Evolutionary conservation across 2,329 filamentous ascomycete species (phyloP).

Genomic region (Aureobasidium pullulans): DNA sequence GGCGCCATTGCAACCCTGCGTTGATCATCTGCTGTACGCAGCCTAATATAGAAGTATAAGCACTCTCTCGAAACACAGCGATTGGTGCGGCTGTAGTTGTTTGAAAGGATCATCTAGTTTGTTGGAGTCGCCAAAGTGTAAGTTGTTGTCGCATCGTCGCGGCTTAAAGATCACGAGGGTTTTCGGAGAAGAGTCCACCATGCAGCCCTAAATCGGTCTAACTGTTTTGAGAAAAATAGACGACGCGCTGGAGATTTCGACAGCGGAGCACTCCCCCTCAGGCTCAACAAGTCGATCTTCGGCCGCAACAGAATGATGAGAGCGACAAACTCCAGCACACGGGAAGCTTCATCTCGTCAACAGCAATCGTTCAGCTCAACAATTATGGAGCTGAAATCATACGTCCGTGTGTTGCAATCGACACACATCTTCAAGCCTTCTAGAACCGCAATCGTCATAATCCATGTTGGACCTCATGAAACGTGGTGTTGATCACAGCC

Average conservation of each 20-base stretch:
- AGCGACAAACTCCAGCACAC: no score
- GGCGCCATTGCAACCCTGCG: not conserved
- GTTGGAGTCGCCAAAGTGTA: not conserved
- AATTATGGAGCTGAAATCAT: no score
- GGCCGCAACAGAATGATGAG: no score
- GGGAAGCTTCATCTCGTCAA: not conserved
- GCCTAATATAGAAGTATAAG: not conserved
- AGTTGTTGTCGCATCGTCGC: not conserved
- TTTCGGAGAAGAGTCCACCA: not conserved
- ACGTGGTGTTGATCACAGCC: not conserved
- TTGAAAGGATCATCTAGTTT: not conserved
- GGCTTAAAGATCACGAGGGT: not conserved
- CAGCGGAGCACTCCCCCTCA: not conserved
- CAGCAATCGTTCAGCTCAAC: not conserved
- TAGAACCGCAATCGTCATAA: not conserved
- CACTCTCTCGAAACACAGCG: not conserved
- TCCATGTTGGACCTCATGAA: not conserved
- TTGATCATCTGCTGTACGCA: not conserved
- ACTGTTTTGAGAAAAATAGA: not conserved
- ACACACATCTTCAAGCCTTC: not conserved
- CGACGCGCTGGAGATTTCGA: not conserved
- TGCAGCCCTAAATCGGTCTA: constrained; percentile 2
- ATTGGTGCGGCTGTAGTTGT: not conserved
- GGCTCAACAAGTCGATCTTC: no score
- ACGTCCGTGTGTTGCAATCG: not conserved